Evolutionary conservation across 2,329 filamentous ascomycete species (phyloP).

Genomic region (Paecilomyces sp.): DNA sequence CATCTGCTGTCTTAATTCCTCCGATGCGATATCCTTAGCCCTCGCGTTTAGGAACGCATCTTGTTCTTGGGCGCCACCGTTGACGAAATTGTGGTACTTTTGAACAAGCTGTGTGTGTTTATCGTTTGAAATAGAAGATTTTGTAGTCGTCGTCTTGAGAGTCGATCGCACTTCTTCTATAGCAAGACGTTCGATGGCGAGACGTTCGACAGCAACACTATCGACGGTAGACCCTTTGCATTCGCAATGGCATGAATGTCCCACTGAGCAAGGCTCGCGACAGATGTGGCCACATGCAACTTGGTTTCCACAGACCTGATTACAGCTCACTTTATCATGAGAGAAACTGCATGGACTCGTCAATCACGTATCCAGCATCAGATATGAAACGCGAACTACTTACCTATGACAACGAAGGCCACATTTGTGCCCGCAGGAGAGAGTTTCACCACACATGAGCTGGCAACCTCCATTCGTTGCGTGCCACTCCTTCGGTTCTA

Average conservation of each 20-base stretch:
- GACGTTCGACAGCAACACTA: neutral
- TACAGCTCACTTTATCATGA: conserved; percentile 31
- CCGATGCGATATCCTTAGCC: conserved; percentile 5
- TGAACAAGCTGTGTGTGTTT: conserved; percentile 8
- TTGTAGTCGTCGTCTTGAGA: neutral
- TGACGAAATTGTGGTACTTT: conserved; percentile 21
- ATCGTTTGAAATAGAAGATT: conserved; percentile 2
- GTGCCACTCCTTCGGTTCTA: conserved; percentile 48
- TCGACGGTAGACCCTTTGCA: conserved; percentile 8
- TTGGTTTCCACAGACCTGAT: conserved; percentile 20
- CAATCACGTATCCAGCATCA: neutral
- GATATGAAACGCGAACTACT: conserved; percentile 10
- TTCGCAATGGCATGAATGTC: conserved; percentile 23
- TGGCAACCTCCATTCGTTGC: conserved; percentile 48
- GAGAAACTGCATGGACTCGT: conserved; percentile 20
- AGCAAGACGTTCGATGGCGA: conserved; percentile 1
- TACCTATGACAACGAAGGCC: conserved; percentile 47
- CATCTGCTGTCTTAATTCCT: conserved; percentile 8
- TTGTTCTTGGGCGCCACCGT: conserved; percentile 20
- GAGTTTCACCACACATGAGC: conserved; percentile 34
- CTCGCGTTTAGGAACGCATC: conserved; percentile 16
- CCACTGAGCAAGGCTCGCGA: conserved; percentile 19
- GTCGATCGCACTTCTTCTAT: neutral
- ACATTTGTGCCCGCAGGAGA: conserved; percentile 49
- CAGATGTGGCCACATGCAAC: conserved; percentile 36